phyloP scores from a whole-genome alignment of 2,329 filamentous ascomycete genomes.

The Alternaria sp. region DNA sequence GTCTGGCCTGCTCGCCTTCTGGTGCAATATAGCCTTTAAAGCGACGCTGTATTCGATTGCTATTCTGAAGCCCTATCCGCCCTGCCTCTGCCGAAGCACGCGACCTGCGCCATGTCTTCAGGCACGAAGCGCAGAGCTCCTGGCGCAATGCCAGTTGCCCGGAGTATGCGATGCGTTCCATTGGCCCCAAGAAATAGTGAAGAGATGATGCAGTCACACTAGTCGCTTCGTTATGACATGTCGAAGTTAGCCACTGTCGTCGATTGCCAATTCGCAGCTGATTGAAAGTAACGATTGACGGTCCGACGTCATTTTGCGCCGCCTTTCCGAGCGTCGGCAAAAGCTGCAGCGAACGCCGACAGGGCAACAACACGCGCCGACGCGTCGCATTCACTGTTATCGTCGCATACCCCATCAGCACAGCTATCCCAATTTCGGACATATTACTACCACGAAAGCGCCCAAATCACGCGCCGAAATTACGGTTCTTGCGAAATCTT shows the following conservation, averaged over 20 bases:
- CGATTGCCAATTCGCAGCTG: slow-evolving; percentile 6
- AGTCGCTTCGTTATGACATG: slow-evolving; percentile 4
- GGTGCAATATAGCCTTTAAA: slow-evolving; percentile 45
- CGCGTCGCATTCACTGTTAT: slow-evolving; percentile 31
- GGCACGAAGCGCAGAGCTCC: slow-evolving; percentile 34
- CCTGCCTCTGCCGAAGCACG: slow-evolving; percentile 1
- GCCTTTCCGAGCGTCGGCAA: slow-evolving; percentile 35
- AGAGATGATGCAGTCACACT: not conserved
- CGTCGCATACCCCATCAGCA: slow-evolving; percentile 8
- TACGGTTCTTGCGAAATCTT: not conserved
- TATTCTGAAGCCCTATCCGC: slow-evolving; percentile 40
- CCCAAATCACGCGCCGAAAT: not conserved
- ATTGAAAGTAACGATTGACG: slow-evolving; percentile 17
- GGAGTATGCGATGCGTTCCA: slow-evolving; percentile 23
- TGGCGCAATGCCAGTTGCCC: slow-evolving; percentile 28
- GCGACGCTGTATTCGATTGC: slow-evolving; percentile 44
- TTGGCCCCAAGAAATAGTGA: not conserved
- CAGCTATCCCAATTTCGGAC: not conserved
- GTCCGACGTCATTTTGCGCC: slow-evolving; percentile 43
- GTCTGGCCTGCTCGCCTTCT: slow-evolving; percentile 46
- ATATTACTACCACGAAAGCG: slow-evolving; percentile 1
- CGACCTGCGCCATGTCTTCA: slow-evolving; percentile 20
- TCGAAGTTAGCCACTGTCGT: not conserved
- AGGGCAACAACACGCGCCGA: slow-evolving; percentile 32
- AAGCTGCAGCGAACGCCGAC: slow-evolving; percentile 28